A percentile compares a stretch with the other conserved stretches of the same genome.
phyloP scores from a whole-genome alignment of 192 early-diverging fungal genomes.

The Coemansia sp. region DNA sequence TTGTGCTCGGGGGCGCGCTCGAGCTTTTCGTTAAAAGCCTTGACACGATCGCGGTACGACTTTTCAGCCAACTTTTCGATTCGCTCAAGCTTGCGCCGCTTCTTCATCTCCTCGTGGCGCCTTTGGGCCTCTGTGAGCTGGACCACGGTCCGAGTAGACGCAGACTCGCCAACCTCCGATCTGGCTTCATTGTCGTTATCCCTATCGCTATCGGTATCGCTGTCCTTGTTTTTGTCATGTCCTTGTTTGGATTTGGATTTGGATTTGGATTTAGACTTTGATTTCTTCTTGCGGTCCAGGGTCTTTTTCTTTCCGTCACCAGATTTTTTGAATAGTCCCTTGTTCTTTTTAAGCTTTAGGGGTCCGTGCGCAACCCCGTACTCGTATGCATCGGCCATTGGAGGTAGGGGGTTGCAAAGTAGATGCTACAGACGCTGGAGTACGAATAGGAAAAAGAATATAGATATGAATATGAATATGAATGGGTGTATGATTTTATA shows the following conservation, averaged over 20 bases:
- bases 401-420: no score
- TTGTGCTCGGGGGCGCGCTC: conserved; percentile 60
- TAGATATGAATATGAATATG: no score
- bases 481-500: neutral
- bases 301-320: no score
- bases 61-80: conserved; percentile 42
- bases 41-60: conserved; percentile 41
- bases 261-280: conserved; percentile 1
- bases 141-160: neutral
- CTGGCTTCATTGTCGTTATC: neutral
- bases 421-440: no score
- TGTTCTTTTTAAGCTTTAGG: conserved; percentile 31
- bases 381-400: conserved; percentile 40
- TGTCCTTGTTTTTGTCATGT: neutral
- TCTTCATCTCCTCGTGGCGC: conserved; percentile 11
- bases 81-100: conserved; percentile 32
- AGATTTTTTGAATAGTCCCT: conserved; percentile 23
- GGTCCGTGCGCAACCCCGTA: conserved; percentile 36
- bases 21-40: conserved; percentile 63
- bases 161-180: no score
- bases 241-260: neutral
- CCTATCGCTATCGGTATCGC: conserved; percentile 1
- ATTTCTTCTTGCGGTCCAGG: neutral
- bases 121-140: conserved; percentile 29
- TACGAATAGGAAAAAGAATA: no score